Base-by-base conservation (phyloP, 352 stramenopile genomes). In the Phytophthora rubi region DNA sequence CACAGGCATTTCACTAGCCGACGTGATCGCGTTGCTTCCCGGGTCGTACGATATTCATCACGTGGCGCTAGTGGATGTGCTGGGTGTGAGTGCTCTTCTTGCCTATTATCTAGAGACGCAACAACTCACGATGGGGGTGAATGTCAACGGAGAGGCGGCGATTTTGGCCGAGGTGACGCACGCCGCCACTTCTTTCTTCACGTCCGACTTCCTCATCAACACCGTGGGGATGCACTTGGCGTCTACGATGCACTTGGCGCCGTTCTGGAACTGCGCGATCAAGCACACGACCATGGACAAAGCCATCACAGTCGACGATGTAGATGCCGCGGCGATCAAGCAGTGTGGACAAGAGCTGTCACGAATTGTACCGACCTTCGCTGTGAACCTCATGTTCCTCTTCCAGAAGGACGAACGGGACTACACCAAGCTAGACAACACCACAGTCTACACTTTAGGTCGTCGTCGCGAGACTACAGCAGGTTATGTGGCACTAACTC, bases 211-310 rank as follows among this genome's bases (percentile, higher is more conserved):
- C 42, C 26, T 81, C 1, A 67, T 77, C 37, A 83, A 72, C 32
- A 71, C 64, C 0, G 49, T 82, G 15, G 77, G 77, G 9, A 82
- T 80, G 77, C 66, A 76, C 33, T 67, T 70, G 8, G 56, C 72
- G 0, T 80, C 72, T 1, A 70, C 74, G 0, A 77, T 74, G 53
- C 66, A 80, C 37, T 59, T 84, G 33, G 77, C 74, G 28, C 74
- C 74, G 4, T 84, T 84, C 65, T 84, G 77, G 77, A 69, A 80
- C 26, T 84, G 77, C 37, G 74, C 71, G 4, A 82, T 84, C n/a
- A 63, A 72, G 15, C 65, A 80, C 51, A 80, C 71, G 16, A 72
- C 68, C 4, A 82, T 84, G 77, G 68, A 61, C 35, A 84, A 84
- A 42, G 55, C 63, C 4, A 65, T 81, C 2, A 60, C 57, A 3